Percentiles rank a stretch among this genome's conserved stretches.
Evolutionary conservation across 768 basidiomycete genomes (phyloP).

Genomic region (Boletus rubropictus): DNA sequence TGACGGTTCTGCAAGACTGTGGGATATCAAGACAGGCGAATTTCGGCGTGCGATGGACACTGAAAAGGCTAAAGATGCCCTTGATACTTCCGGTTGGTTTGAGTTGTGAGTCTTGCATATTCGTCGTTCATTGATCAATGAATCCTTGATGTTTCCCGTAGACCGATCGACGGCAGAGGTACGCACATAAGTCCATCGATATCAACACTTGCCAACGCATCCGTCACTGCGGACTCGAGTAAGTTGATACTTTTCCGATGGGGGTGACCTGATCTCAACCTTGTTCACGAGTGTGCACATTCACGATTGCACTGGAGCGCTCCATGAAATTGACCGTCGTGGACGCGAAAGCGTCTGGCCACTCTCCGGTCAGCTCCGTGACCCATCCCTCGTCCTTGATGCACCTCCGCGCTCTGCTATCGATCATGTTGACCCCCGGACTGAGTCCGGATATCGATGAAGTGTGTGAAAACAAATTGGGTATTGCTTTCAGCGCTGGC

Average conservation of each 20-base stretch:
- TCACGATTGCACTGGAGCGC: conserved; percentile 46
- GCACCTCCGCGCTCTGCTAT: conserved; percentile 55
- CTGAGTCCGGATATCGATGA: conserved; percentile 66
- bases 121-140: background rate
- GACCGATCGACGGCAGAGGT: conserved; percentile 27
- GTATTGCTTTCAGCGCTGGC: conserved; percentile 35
- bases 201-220: conserved; percentile 19
- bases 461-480: conserved; percentile 56
- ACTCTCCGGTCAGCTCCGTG: conserved; percentile 35
- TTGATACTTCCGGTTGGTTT: conserved; percentile 69
- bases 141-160: background rate
- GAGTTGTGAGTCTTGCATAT: conserved; percentile 46
- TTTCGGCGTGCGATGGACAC: conserved; percentile 77
- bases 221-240: conserved; percentile 21
- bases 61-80: conserved; percentile 72
- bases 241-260: conserved; percentile 6
- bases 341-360: conserved; percentile 48
- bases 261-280: conserved; percentile 22
- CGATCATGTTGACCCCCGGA: conserved; percentile 61
- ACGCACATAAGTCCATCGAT: conserved; percentile 22
- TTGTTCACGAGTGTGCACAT: conserved; percentile 38
- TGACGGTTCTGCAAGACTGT: conserved; percentile 73
- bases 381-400: conserved; percentile 41
- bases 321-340: conserved; percentile 46
- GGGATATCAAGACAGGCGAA: conserved; percentile 80